Conservation (phyloP, 1,284 basidiomycete genomes). For the Heterobasidion irregulare region DNA sequence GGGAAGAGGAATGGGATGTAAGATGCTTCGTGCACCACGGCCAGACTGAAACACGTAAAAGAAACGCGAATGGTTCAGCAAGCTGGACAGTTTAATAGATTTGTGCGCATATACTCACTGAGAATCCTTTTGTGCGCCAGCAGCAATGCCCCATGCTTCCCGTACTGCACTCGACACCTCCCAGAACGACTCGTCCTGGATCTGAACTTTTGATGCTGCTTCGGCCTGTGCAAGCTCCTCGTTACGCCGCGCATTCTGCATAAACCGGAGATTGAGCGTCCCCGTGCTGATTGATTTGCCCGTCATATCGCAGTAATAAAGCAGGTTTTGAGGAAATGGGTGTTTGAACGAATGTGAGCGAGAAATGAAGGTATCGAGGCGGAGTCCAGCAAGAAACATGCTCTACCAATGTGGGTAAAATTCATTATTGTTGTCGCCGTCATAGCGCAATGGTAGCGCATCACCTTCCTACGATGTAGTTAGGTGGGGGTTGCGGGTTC, state of each 20-base stretch:
- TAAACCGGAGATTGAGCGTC: slow-evolving; percentile 64
- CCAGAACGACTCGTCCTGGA: slow-evolving; percentile 67
- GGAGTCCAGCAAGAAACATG: neutral
- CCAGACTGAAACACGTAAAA: slow-evolving; percentile 17
- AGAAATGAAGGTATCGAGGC: neutral
- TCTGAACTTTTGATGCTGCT: slow-evolving; percentile 38
- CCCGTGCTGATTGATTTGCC: slow-evolving; percentile 47
- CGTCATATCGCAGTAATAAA: slow-evolving; percentile 26
- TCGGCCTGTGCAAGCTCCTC: slow-evolving; percentile 44
- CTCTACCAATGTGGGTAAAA: neutral
- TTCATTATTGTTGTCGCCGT: slow-evolving; percentile 1
- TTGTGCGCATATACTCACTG: neutral
- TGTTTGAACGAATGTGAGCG: neutral
- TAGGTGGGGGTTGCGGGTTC: slow-evolving; percentile 15
- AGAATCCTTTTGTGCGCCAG: slow-evolving; percentile 14
- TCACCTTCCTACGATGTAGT: slow-evolving; percentile 10
- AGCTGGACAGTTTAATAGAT: neutral
- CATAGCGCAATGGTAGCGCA: slow-evolving; percentile 16
- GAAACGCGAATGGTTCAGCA: neutral
- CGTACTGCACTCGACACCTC: slow-evolving; percentile 47
- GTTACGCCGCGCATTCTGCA: slow-evolving; percentile 63
- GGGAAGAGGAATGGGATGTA: slow-evolving; percentile 67
- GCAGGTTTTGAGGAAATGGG: neutral
- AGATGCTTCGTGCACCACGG: slow-evolving; percentile 50
- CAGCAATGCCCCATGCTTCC: slow-evolving; percentile 45